Conservation (phyloP, 2,329 filamentous ascomycete species). For the Bipolaris oryzae region DNA sequence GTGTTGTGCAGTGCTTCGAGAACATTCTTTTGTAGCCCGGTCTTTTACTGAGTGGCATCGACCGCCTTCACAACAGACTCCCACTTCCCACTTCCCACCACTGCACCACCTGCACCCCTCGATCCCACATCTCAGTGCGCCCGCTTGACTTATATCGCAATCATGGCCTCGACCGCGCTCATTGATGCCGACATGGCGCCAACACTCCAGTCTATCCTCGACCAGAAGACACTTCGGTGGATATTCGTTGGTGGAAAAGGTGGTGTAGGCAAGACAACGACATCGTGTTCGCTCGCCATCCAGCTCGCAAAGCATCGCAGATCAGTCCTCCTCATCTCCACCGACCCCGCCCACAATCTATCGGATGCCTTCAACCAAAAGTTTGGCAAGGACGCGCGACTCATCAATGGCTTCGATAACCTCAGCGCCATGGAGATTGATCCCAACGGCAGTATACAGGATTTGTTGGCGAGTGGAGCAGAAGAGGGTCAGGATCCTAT, state of each 20-base stretch:
- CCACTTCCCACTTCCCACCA: background rate
- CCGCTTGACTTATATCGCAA: background rate
- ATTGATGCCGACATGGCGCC: conserved; percentile 79
- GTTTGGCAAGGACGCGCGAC: conserved; percentile 96
- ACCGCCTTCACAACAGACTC: background rate
- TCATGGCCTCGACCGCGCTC: conserved; percentile 48
- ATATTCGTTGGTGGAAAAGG: conserved; percentile 99
- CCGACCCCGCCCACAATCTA: conserved; percentile 96
- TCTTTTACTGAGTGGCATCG: background rate
- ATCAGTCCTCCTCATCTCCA: conserved; percentile 96
- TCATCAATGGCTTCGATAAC: conserved; percentile 90
- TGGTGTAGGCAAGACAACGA: conserved; percentile 99
- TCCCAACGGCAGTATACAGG: conserved; percentile 96
- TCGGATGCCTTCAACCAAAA: conserved; percentile 98
- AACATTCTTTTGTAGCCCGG: conserved; percentile 11
- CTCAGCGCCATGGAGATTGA: conserved; percentile 99
- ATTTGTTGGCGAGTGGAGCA: conserved; percentile 80
- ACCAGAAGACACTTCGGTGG: conserved; percentile 95
- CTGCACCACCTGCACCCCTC: background rate
- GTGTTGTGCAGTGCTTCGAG: conserved; percentile 20
- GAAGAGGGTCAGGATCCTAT: conserved; percentile 73
- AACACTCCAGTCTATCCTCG: conserved; percentile 89
- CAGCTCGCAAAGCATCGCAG: conserved; percentile 94
- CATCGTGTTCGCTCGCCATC: conserved; percentile 96
- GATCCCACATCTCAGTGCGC: background rate